These are phyloP conservation scores for Ammopiptanthus mongolicus DNA, from an alignment of 306 rosid genomes.

Conservation along the genomic window DNA sequence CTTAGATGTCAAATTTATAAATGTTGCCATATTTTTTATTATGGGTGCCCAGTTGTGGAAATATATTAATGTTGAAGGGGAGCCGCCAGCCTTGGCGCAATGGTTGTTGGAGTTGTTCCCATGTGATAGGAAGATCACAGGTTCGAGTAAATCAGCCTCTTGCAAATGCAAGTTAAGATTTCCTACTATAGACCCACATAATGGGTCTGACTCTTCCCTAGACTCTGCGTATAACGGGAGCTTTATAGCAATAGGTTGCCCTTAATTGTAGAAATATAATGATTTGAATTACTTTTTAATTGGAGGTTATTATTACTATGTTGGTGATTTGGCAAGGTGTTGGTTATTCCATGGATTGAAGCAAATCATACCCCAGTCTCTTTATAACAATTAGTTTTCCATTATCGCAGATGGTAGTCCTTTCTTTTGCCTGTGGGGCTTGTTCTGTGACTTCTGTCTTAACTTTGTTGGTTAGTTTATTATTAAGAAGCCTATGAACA, in stretches of 20 bases:
- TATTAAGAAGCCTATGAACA: not conserved
- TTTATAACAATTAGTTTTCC: conserved; percentile 6
- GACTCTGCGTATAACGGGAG: too few relatives aligned
- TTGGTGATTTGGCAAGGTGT: not conserved
- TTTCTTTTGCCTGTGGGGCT: not conserved
- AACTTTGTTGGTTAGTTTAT: not conserved
- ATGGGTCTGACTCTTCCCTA: too few relatives aligned
- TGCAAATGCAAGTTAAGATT: too few relatives aligned
- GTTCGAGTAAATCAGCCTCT: not conserved
- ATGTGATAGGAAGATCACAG: not conserved
- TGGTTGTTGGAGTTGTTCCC: not conserved
- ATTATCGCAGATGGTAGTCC: conserved; percentile 4
- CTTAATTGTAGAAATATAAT: too few relatives aligned
- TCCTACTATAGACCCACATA: too few relatives aligned
- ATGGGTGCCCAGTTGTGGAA: not conserved
- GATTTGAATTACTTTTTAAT: not conserved
- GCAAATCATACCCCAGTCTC: not conserved
- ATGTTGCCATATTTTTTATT: not conserved
- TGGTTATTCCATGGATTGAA: conserved; percentile 4
- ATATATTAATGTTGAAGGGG: not conserved
- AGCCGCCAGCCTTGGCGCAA: not conserved
- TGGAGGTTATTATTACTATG: not conserved
- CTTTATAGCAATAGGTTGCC: too few relatives aligned
- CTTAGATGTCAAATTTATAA: not conserved
- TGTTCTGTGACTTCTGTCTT: not conserved